Conservation (phyloP, 441 rosid species). For the Mallotus repandus region DNA sequence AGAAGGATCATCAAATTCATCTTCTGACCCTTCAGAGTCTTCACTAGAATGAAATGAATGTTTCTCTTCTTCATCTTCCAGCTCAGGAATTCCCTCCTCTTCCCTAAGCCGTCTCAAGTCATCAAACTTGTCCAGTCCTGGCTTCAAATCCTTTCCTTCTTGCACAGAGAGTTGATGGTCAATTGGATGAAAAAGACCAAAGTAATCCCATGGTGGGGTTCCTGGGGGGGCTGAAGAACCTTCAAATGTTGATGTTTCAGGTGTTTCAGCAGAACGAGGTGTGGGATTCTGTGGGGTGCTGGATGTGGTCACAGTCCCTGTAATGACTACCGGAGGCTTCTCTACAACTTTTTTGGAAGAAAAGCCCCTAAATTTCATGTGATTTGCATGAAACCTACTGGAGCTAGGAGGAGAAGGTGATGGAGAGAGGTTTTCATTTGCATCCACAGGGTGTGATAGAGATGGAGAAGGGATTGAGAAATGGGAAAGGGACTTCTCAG, state of each 20-base stretch:
- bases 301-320: constrained; percentile 54
- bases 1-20: constrained; percentile 77
- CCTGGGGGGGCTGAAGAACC: constrained; percentile 51
- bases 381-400: constrained; percentile 52
- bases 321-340: constrained; percentile 53
- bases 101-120: constrained; percentile 50
- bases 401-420: constrained; percentile 60
- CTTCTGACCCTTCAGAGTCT: constrained; percentile 66
- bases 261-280: constrained; percentile 41
- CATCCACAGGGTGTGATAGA: constrained; percentile 51
- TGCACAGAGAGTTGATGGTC: constrained; percentile 59
- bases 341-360: constrained; percentile 69
- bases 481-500: constrained; percentile 67
- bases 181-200: constrained; percentile 66
- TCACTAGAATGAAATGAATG: constrained; percentile 53
- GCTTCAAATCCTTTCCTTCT: constrained; percentile 44
- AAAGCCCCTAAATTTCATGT: constrained; percentile 67
- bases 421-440: constrained; percentile 53
- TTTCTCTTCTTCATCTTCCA: constrained; percentile 69
- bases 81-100: constrained; percentile 61
- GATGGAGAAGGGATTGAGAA: constrained; percentile 67
- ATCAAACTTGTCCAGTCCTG: constrained; percentile 45
- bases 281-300: constrained; percentile 42
- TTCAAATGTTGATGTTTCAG: constrained; percentile 48
- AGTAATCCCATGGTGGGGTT: constrained; percentile 85